Evolutionary conservation across 2,329 filamentous ascomycete genomes (phyloP), one percentile per base, ranked within the genome.

Genomic region (Aspergillus thermomutatus): DNA sequence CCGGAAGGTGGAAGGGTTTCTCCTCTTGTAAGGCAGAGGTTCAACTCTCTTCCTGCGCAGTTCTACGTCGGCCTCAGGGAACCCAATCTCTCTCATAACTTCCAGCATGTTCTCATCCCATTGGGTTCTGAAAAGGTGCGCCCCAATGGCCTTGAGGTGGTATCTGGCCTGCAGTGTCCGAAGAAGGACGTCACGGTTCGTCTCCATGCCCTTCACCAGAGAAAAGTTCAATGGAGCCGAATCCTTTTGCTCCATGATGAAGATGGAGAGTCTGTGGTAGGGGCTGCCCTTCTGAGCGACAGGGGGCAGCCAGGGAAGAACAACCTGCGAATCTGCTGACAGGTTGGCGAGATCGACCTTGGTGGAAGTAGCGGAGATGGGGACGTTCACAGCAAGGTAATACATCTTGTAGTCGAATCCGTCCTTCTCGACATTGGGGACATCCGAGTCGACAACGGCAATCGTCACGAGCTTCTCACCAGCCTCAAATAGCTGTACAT

Each of bases 31-130:
- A 9, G 85, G 85, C 67, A 87, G 69, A 59, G 83, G 82, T 78
- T 89, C 83, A 59, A 93, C 83, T 69, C 86, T 90, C 78, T 88
- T 88, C 70, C 86, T 85, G 79, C 90, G 90, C 75, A 96, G 90
- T 78, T 97, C 91, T 61, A 97, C 73, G 68, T 95, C 88, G 57
- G 87, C 86, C 49, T 91, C 91, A 27, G 85, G 82, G 60, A 95
- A 81, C 58, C 84, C 86, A 65, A 89, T 84, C 66, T 90, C 84
- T 70, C 86, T 80, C 93, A 99, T 97, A 61, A 99, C 91, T 51
- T 80, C 86, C n/a, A 85, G 86, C 53, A 90, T 99, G 66, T 84
- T 85, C 58, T 94, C 90, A 74, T 99, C 94, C 91, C 92, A 97
- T 63, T 89, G 79, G 58, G 86, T 88, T 64, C 94, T 87, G 86